phyloP scores from a whole-genome alignment of 139 green algal species.

The Picochlorum sp. region DNA sequence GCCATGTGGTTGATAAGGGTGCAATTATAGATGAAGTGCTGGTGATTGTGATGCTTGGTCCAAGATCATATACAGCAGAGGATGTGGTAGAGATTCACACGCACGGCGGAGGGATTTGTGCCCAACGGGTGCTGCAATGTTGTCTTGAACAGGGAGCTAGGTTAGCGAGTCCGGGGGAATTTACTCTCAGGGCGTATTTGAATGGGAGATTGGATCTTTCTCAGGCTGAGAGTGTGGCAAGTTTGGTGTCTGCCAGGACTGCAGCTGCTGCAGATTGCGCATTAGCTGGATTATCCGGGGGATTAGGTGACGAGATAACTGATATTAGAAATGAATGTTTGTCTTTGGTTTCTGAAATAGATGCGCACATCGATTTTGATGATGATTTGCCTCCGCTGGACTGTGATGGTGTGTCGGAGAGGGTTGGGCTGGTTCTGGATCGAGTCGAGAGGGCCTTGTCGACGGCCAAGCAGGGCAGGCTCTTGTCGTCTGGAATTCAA shows the following conservation, averaged over 20 bases:
- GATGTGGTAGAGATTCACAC: conserved; percentile 94
- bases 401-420: conserved; percentile 21
- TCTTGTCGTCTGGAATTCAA: conserved; percentile 65
- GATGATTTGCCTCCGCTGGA: conserved; percentile 86
- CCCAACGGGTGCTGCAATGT: conserved; percentile 55
- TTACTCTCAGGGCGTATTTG: conserved; percentile 93
- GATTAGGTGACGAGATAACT: conserved; percentile 51
- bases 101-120: conserved; percentile 83
- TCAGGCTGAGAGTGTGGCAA: conserved; percentile 79
- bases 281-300: conserved; percentile 64
- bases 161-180: conserved; percentile 79
- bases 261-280: conserved; percentile 76
- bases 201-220: conserved; percentile 88
- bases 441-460: conserved; percentile 35
- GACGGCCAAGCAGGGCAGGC: conserved; percentile 50
- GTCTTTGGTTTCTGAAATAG: conserved; percentile 77
- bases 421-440: conserved; percentile 34
- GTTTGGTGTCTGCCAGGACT: conserved; percentile 76
- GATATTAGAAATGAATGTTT: conserved; percentile 49
- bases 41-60: conserved; percentile 66
- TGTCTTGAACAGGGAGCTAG: conserved; percentile 68
- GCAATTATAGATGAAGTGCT: conserved; percentile 67
- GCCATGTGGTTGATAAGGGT: conserved; percentile 47
- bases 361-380: conserved; percentile 83
- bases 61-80: conserved; percentile 87